Evolutionary conservation across 2,329 filamentous ascomycete genomes (phyloP), one percentile per base, ranked within the genome.

Genomic region (Fusarium buxicola): DNA sequence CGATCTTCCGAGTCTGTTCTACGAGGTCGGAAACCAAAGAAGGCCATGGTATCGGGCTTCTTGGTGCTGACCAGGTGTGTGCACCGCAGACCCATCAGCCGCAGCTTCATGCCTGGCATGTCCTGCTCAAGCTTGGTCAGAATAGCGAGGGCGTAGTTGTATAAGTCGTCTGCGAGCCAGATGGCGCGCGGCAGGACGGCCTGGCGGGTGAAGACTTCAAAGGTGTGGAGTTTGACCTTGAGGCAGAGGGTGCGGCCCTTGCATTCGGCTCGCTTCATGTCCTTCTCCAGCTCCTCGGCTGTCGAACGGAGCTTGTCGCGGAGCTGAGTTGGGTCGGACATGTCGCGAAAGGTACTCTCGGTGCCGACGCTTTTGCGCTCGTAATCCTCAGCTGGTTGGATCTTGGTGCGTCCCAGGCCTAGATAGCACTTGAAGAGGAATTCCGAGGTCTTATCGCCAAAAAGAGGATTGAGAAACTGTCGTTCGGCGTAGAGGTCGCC

Each of bases 291-390:
- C 63, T 96, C 93, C 61, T 93, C 89, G 0, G 95, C 92, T 2
- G 89, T 94, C 73, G 83, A 84, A n/a, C 87, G 84, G 7, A 99
- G 83, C 73, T 96, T 96, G 13, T 89, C 87, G 16, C 90, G 84
- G 4, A 98, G 80, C 55, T 89, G 85, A 1, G 78, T 75, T 12
- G 89, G 86, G 49, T 89, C 88, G 2, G 85, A 86, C 70, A 96
- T 87, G 44, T 97, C 94, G 34, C 85, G 81, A 69, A 99, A 99
- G 0, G 94, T 98, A 60, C 90, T 91, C 76, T 99, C 95, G 0
- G 94, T 97, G 15, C 95, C 94, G 1, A 98, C 91, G 64, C 92
- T 96, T 75, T 98, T 98, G 13, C 95, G 86, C 73, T 96, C 92
- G 66, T 93, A 92, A 54, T 94, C 92, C 69, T 96, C 93, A 1